Conservation (phyloP, 441 rosid species). For the Cnidoscolus chayamansa region DNA sequence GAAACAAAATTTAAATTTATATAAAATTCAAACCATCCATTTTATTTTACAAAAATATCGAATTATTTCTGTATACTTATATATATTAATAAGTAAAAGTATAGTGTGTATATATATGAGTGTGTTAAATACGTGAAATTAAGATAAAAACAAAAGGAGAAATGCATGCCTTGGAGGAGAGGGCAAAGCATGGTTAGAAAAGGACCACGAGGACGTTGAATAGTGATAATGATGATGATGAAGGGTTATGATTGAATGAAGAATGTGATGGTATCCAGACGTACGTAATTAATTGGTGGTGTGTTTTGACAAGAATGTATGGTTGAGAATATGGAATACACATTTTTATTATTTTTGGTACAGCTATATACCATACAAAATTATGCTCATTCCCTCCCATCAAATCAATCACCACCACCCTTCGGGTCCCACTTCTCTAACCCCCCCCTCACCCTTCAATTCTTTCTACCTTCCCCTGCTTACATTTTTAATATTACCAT, state of each 20-base stretch:
- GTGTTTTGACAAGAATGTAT: conserved; percentile 27
- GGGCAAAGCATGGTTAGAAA: conserved; percentile 11
- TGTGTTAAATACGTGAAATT: too few species aligned
- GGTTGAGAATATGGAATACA: conserved; percentile 22
- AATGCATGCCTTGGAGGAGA: neutral
- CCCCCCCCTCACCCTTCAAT: too few species aligned
- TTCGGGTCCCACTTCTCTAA: neutral
- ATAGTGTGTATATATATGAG: too few species aligned
- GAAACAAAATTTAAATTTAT: too few species aligned
- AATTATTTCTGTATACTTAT: too few species aligned
- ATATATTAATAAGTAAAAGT: too few species aligned
- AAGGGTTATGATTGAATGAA: neutral
- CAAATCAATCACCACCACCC: conserved; percentile 5
- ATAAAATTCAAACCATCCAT: too few species aligned
- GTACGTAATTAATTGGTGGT: conserved; percentile 20
- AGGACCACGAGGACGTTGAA: conserved; percentile 2
- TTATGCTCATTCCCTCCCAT: conserved; percentile 8
- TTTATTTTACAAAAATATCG: too few species aligned
- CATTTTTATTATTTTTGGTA: neutral
- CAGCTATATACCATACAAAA: conserved; percentile 16
- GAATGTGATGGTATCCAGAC: neutral
- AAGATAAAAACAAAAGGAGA: neutral
- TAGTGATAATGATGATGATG: neutral
- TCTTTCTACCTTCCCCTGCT: too few species aligned
- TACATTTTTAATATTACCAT: too few species aligned